Base-by-base conservation (phyloP, 148 eudicot species). In the Heliosperma pusillum region DNA sequence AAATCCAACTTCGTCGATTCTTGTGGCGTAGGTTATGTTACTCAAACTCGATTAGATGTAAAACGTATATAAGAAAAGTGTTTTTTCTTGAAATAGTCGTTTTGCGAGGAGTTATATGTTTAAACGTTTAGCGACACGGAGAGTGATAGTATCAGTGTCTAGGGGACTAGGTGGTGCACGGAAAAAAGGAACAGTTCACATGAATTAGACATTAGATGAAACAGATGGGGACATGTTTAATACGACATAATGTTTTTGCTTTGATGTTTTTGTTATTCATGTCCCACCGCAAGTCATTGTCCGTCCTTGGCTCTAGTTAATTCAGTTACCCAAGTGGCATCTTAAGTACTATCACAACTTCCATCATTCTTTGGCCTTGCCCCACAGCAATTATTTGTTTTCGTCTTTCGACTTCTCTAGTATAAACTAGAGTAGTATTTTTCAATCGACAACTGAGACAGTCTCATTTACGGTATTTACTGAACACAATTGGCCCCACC, bases 261-360 rank as follows among this genome's bases (percentile, higher is more conserved):
- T 59, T 58, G 62, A 50, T 55, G 44, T 72, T 56, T 10, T 7
- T n/a, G 67, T 65, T 0, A 29, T 42, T 21, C 16, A 52, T 73
- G 61, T 33, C 72, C 76, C 56, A 52, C 55, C 58, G 26, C 45
- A 26, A 15, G 30, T 21, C 17, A 3, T 33, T 17, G 17, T 55
- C 72, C 15, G 16, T 56, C 50, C 9, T 77, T 44, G 33, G 47
- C 66, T 64, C 21, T 64, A 63, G 55, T 63, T 74, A 63, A 9
- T 44, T 59, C 56, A 20, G 71, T 67, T 45, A 70, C 22, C 19
- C 73, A 70, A 70, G 61, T 70, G 59, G 73, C 73, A 25, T 26
- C 73, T 1, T 16, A 26, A 50, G 19, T 16, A n/a, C n/a, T n/a
- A 52, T 6, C 10, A 12, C 22, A 21, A 10, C n/a, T 33, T 7